Conservation (phyloP, 2,329 filamentous ascomycete species). For the Cladophialophora carrionii region DNA sequence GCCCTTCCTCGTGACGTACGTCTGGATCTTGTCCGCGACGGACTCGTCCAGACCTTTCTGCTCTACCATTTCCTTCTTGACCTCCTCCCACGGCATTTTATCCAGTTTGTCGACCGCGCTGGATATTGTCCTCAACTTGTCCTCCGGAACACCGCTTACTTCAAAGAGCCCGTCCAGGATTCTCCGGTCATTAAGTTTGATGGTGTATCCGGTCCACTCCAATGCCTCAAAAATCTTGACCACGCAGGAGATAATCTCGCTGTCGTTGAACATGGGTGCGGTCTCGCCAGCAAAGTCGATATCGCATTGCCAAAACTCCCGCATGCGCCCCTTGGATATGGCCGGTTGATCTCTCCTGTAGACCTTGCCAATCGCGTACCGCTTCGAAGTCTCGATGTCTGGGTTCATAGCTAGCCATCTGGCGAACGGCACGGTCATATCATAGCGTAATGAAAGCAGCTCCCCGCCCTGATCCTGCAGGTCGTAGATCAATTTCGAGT, state of each 20-base stretch:
- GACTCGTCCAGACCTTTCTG: slow-evolving; percentile 79
- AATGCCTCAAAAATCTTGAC: slow-evolving; percentile 83
- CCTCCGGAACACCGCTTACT: slow-evolving; percentile 82
- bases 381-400: slow-evolving; percentile 79
- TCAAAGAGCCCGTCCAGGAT: slow-evolving; percentile 91
- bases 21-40: slow-evolving; percentile 84
- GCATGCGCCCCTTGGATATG: slow-evolving; percentile 88
- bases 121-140: slow-evolving; percentile 86
- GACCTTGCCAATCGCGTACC: slow-evolving; percentile 94
- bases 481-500: slow-evolving; percentile 90
- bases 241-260: slow-evolving; percentile 82
- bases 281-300: slow-evolving; percentile 83
- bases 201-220: slow-evolving; percentile 76
- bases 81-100: slow-evolving; percentile 87
- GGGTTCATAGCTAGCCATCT: slow-evolving; percentile 92
- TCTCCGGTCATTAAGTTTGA: slow-evolving; percentile 94
- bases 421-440: slow-evolving; percentile 86
- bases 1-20: slow-evolving; percentile 78
- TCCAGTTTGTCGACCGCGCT: slow-evolving; percentile 96
- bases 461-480: slow-evolving; percentile 86
- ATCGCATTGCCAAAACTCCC: slow-evolving; percentile 97
- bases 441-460: slow-evolving; percentile 79
- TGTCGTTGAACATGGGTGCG: slow-evolving; percentile 89
- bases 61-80: slow-evolving; percentile 89
- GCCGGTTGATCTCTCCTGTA: slow-evolving; percentile 80